Evolutionary conservation across 257 asterid species (phyloP), one percentile per base, ranked within the genome.

Genomic region (Gentiana straminea): DNA sequence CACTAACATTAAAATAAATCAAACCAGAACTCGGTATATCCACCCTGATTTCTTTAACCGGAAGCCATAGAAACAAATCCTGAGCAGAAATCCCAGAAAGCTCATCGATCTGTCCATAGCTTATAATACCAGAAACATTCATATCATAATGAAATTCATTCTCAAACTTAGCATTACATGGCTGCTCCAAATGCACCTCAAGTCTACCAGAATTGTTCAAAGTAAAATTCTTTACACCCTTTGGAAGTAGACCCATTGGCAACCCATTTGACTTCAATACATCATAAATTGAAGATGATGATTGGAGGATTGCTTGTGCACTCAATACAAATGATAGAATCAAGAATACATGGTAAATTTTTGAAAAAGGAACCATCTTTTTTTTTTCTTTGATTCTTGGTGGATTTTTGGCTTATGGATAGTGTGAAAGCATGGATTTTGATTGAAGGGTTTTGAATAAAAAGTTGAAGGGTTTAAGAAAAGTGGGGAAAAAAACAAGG

Each of bases 11-110:
- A 62, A 92, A 92, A 77, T 92, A 92, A 75, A 92, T 92, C 79
- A 88, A 69, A 4, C 99, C 97, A 43, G 97, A 81, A 72, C 84
- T 85, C 1, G 97, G 94, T n/a, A 83, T 58, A 61, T 86, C 95
- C 11, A 92, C 99, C 64, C 94, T 77, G 43, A 92, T 92, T 67
- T 72, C 92, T 61, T 77, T 79, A 8, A 92, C 99, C 7, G 92
- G 91, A 52, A 92, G 77, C 99, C 99, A 92, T 73, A 92, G 52
- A 59, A 92, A 92, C 89, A 92, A 85, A 72, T 92, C 97, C 70
- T 83, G 95, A n/a, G 94, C 99, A 36, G 86, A 62, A 60, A 92
- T 74, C 49, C 98, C 99, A 35, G 94, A 67, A 51, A 92, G 70
- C 59, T 50, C 80, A 47, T 64, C 82, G 82, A 92, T 92, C 81